A percentile compares a stretch with the other conserved stretches of the same genome.
Evolutionary conservation across 139 green algal genomes (phyloP).

Genomic region (Tetratostichococcus sp.): DNA sequence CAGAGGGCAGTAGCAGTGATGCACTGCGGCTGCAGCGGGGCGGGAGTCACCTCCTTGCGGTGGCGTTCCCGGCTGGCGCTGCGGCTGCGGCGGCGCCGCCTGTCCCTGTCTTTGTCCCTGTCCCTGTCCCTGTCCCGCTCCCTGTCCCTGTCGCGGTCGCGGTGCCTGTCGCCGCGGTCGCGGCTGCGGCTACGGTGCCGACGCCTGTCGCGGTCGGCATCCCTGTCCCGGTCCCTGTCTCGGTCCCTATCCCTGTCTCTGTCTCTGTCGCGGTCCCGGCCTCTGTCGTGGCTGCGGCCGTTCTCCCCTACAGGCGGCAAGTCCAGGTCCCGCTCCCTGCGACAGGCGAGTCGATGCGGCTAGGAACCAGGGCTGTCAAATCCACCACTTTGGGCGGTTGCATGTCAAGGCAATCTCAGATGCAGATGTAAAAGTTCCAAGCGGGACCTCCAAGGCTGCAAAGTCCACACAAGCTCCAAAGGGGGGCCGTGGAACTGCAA

Average conservation of each 20-base stretch:
- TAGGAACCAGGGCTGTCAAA: too few relatives aligned
- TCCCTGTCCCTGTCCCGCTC: not conserved
- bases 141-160: not conserved
- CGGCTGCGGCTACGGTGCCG: slow-evolving; percentile 8
- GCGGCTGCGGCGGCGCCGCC: slow-evolving; percentile 1
- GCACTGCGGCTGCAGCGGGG: too few relatives aligned
- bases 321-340: too few relatives aligned
- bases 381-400: too few relatives aligned
- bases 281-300: slow-evolving; percentile 1
- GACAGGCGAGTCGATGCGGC: too few relatives aligned
- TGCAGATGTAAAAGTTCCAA: too few relatives aligned
- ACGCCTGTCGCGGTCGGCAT: slow-evolving; percentile 14
- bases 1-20: too few relatives aligned
- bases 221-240: slow-evolving; percentile 9
- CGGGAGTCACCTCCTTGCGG: slow-evolving; percentile 3
- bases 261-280: slow-evolving; percentile 7
- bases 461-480: too few relatives aligned
- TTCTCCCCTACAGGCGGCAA: too few relatives aligned
- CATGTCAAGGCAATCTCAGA: too few relatives aligned
- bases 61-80: slow-evolving; percentile 1
- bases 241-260: slow-evolving; percentile 16
- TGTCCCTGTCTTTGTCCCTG: slow-evolving; percentile 1
- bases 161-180: slow-evolving; percentile 13
- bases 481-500: too few relatives aligned
- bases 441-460: too few relatives aligned